A percentile compares a stretch with the other conserved stretches of the same genome.
Evolutionary conservation across 805 yeast species (phyloP).

Genomic region (Wilhelminamyces savonicus): DNA sequence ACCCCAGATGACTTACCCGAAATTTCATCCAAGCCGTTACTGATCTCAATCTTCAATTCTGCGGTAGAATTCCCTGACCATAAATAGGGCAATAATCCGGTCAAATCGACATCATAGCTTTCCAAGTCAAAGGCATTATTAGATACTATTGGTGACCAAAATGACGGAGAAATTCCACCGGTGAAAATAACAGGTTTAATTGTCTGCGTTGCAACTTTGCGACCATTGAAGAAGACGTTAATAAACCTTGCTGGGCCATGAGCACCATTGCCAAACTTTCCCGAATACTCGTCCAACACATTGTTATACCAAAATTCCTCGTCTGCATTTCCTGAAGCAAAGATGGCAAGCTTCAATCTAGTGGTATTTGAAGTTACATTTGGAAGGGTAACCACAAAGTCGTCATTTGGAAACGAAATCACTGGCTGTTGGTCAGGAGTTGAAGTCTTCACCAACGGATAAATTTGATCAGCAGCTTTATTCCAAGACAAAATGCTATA

Average conservation of each 20-base stretch:
- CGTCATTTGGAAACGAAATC: slow-evolving; percentile 38
- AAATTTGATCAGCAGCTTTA: slow-evolving; percentile 33
- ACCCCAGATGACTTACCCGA: slow-evolving; percentile 22
- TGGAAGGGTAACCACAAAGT: slow-evolving; percentile 36
- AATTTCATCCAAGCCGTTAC: slow-evolving; percentile 43
- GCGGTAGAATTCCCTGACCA: slow-evolving; percentile 40
- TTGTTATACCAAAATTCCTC: slow-evolving; percentile 86
- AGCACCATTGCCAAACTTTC: slow-evolving; percentile 42
- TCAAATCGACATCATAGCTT: slow-evolving; percentile 62
- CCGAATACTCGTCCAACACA: slow-evolving; percentile 41
- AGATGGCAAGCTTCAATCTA: slow-evolving; percentile 50
- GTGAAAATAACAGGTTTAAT: slow-evolving; percentile 75
- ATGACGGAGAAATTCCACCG: slow-evolving; percentile 74
- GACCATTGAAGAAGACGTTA: slow-evolving; percentile 54
- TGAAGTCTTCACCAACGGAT: slow-evolving; percentile 26
- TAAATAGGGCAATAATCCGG: slow-evolving; percentile 62
- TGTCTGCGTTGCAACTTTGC: slow-evolving; percentile 51
- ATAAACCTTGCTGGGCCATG: slow-evolving; percentile 71
- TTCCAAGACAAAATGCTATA: slow-evolving; percentile 19
- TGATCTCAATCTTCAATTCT: slow-evolving; percentile 32
- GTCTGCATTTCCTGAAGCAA: slow-evolving; percentile 67
- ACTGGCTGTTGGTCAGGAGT: slow-evolving; percentile 33
- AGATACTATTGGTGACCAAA: slow-evolving; percentile 80
- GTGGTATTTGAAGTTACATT: slow-evolving; percentile 50
- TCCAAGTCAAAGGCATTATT: slow-evolving; percentile 68